These are phyloP conservation scores for Fusarium scirpi DNA, from an alignment of 2,329 filamentous ascomycete species.

Conservation along the genomic window DNA sequence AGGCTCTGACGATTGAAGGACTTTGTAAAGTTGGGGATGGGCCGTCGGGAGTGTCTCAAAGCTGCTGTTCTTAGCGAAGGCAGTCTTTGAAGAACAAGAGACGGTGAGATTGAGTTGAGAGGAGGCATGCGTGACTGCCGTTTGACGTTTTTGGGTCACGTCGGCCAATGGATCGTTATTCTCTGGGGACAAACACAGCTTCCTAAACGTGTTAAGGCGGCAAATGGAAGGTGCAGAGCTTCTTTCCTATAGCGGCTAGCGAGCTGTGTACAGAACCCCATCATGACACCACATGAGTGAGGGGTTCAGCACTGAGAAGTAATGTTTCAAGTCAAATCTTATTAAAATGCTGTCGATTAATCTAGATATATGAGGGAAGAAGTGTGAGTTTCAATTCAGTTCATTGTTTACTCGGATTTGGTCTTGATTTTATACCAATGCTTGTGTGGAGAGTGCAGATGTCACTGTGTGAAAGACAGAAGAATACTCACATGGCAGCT, in stretches of 20 bases:
- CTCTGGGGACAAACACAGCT: slow-evolving; percentile 40
- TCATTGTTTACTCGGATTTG: not conserved
- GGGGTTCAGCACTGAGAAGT: not conserved
- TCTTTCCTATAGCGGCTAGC: slow-evolving; percentile 36
- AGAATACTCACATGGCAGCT: not conserved
- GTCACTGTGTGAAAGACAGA: not conserved
- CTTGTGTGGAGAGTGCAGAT: not conserved
- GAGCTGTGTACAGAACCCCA: slow-evolving; percentile 17
- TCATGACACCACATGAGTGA: slow-evolving; percentile 23
- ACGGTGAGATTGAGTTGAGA: slow-evolving; percentile 49
- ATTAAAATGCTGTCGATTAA: not conserved
- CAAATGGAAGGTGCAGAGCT: slow-evolving; percentile 23
- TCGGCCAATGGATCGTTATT: slow-evolving; percentile 40
- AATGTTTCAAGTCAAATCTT: not conserved
- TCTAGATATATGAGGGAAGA: not conserved
- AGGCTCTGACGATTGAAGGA: slow-evolving; percentile 39
- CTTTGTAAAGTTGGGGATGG: slow-evolving; percentile 41
- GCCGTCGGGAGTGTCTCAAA: slow-evolving; percentile 45
- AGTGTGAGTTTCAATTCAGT: not conserved
- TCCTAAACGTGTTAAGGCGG: slow-evolving; percentile 43
- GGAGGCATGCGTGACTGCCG: slow-evolving; percentile 49
- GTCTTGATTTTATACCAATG: not conserved
- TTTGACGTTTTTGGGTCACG: slow-evolving; percentile 37
- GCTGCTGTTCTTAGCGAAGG: slow-evolving; percentile 50
- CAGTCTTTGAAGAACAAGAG: slow-evolving; percentile 53